These are phyloP conservation scores for Candida glaebosa DNA, from an alignment of 805 yeast genomes.

Conservation along the genomic window DNA sequence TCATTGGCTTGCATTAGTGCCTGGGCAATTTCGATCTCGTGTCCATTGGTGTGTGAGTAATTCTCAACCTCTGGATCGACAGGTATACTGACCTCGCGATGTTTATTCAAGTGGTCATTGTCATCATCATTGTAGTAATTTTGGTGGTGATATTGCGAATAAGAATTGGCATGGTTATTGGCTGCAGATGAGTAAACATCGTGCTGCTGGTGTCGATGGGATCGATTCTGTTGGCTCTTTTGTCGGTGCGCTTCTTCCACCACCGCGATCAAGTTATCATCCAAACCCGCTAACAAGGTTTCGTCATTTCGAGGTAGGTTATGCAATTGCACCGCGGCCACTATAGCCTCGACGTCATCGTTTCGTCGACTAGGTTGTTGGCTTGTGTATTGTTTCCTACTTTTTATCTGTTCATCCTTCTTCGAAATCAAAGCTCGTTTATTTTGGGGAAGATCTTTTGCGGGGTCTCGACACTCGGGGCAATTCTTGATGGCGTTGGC, in stretches of 20 bases:
- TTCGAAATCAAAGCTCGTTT: slow-evolving; percentile 16
- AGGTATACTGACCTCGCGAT: slow-evolving; percentile 32
- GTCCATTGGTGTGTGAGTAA: slow-evolving; percentile 40
- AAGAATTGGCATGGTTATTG: slow-evolving; percentile 1
- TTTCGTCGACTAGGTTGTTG: slow-evolving; percentile 7
- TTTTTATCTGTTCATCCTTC: slow-evolving; percentile 8
- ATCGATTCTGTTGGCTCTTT: slow-evolving; percentile 21
- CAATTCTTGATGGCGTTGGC: slow-evolving; percentile 76
- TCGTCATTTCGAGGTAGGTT: slow-evolving; percentile 25
- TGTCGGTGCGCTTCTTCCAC: slow-evolving; percentile 55
- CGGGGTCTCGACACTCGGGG: slow-evolving; percentile 60
- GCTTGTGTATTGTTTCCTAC: slow-evolving; percentile 1
- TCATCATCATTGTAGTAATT: slow-evolving; percentile 7
- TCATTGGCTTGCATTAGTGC: slow-evolving; percentile 62
- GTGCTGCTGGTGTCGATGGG: slow-evolving; percentile 32
- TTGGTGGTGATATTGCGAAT: slow-evolving; percentile 7
- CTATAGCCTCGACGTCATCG: slow-evolving; percentile 34
- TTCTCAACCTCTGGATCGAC: slow-evolving; percentile 60
- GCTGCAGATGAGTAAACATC: slow-evolving; percentile 7
- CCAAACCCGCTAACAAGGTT: slow-evolving; percentile 35
- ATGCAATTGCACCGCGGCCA: slow-evolving; percentile 26
- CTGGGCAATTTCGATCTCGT: slow-evolving; percentile 62
- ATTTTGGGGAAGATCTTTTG: slow-evolving; percentile 14
- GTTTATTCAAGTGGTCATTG: slow-evolving; percentile 3
- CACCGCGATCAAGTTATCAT: slow-evolving; percentile 52